These are phyloP conservation scores for Phytopythium chamaehyphon DNA, from an alignment of 352 stramenopile species.

Conservation along the genomic window DNA sequence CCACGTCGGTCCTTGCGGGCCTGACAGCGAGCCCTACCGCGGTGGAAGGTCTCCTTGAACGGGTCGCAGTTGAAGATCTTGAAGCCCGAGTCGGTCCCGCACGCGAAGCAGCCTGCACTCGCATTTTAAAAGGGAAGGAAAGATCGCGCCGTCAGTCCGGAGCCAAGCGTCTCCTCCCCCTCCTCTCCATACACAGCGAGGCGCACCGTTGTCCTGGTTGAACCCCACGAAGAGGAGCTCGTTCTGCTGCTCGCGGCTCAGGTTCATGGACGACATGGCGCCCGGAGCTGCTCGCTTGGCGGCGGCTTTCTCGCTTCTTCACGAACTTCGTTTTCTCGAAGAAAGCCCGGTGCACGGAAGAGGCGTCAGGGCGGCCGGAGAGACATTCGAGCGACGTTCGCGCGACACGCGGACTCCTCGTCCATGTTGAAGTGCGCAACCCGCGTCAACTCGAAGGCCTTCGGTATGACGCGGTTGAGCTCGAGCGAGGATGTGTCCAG, in stretches of 20 bases:
- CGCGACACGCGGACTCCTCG: too few species aligned
- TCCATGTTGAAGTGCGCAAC: too few species aligned
- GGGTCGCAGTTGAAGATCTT: conserved; percentile 98
- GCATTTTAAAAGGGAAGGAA: neutral
- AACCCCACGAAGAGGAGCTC: conserved; percentile 95
- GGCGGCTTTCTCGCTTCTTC: neutral
- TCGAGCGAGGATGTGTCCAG: too few species aligned
- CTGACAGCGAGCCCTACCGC: conserved; percentile 71
- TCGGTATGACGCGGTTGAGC: too few species aligned
- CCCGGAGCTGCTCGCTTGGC: neutral
- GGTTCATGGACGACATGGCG: conserved; percentile 72
- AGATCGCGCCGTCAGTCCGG: too few species aligned
- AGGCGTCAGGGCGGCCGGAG: too few species aligned
- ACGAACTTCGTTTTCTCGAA: neutral
- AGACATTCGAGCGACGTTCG: too few species aligned
- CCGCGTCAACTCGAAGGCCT: too few species aligned
- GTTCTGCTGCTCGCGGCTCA: conserved; percentile 87
- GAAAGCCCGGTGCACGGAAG: neutral
- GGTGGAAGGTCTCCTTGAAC: conserved; percentile 96
- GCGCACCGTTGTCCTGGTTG: conserved; percentile 92
- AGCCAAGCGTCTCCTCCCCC: too few species aligned
- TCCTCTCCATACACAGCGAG: neutral
- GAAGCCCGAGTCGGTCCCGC: conserved; percentile 96
- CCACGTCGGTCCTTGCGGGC: too few species aligned
- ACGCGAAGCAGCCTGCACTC: conserved; percentile 88